Base-by-base conservation (phyloP, 495 filamentous ascomycete genomes). In the Penicillium lagena region DNA sequence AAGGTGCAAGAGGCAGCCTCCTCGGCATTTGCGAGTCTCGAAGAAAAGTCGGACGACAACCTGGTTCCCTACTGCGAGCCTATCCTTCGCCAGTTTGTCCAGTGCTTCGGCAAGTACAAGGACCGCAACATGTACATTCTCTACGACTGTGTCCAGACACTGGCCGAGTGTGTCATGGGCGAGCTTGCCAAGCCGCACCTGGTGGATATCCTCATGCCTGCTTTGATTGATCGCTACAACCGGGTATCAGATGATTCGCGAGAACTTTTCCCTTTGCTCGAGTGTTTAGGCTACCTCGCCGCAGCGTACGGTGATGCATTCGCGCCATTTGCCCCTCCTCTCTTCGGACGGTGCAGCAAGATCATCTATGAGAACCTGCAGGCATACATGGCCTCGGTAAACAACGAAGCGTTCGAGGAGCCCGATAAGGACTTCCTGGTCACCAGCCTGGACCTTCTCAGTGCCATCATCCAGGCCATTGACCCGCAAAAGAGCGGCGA, bases 91-190 rank as follows among this genome's bases (percentile, higher is more conserved):
- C 94, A 97, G 62, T 97, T 90, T 56, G 91, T 95, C 34, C 69
- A 77, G 46, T 97, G 94, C 63, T 97, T 99, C 68, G 75, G 66
- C 22, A 87, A 84, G 63, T 99, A 97, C 78, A 96, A 99, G 73
- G 91, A 97, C 62, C 82, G 88, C 40, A 99, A 99, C 71, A 96
- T 96, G 81, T 96, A 91, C 70, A 89, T 97, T 45, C 81, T 99
- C 31, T 99, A 99, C 67, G 94, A 97, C 69, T 99, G 93, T 66
- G 87, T 99, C 38, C 93, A 99, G 66, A 97, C 94, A 1, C 71
- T 99, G 33, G 93, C 93, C 11, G 94, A 99, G 59, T 84, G 90
- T 61, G 85, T 97, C 38, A 86, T 88, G 39, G 80, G 80, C 12
- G 80, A 85, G 35, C 70, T 99, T 36, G 81, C 87, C 9, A 75